Evolutionary conservation across 1,139 yeast species (phyloP).

Genomic region (Fermentozyma sake): DNA sequence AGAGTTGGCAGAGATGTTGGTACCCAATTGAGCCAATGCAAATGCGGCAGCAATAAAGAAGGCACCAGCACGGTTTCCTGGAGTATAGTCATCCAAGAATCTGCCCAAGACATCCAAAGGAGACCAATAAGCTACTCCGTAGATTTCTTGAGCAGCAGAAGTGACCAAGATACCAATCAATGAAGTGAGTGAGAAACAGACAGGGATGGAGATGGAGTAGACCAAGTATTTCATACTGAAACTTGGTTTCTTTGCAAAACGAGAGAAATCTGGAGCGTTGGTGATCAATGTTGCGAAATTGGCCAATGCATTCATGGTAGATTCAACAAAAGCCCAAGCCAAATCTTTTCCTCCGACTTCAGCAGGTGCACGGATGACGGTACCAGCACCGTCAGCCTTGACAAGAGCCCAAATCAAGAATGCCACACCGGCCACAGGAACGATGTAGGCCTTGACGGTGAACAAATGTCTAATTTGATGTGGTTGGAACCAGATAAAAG

Average conservation of each 20-base stretch:
- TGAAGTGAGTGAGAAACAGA: conserved; percentile 75
- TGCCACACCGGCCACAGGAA: conserved; percentile 77
- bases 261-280: conserved; percentile 86
- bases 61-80: conserved; percentile 79
- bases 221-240: conserved; percentile 41
- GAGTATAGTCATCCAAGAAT: conserved; percentile 56
- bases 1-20: conserved; percentile 89
- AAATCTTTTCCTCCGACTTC: conserved; percentile 52
- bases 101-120: conserved; percentile 73
- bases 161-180: conserved; percentile 85
- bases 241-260: conserved; percentile 59
- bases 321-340: conserved; percentile 79
- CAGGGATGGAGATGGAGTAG: conserved; percentile 61
- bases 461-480: conserved; percentile 78
- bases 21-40: conserved; percentile 83
- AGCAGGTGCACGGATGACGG: conserved; percentile 52
- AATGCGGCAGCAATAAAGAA: conserved; percentile 75
- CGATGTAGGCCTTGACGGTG: conserved; percentile 70
- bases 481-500: conserved; percentile 77
- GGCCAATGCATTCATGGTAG: conserved; percentile 77
- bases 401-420: conserved; percentile 78
- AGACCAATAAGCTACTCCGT: conserved; percentile 75
- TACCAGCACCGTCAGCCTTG: conserved; percentile 72
- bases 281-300: conserved; percentile 83
- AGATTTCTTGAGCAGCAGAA: conserved; percentile 69